phyloP scores from a whole-genome alignment of 176 grass and related monocot species.

The Poa pratensis region DNA sequence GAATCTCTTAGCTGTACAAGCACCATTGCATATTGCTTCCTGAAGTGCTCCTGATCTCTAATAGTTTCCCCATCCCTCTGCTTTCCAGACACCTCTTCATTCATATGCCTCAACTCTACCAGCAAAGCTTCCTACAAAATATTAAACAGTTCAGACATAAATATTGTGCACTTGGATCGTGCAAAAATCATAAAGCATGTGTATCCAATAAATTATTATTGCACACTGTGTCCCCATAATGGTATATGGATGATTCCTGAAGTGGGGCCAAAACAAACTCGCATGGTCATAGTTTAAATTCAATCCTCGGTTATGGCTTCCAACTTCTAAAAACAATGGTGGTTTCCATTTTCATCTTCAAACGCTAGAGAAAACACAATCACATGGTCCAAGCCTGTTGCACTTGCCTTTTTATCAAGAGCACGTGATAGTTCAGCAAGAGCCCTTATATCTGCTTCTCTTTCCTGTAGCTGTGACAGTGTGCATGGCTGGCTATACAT shows the following conservation, averaged over 20 bases:
- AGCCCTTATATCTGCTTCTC: constrained; percentile 96
- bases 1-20: constrained; percentile 94
- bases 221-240: background rate
- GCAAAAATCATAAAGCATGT: constrained; percentile 9
- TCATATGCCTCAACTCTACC: constrained; percentile 96
- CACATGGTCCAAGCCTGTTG: constrained; percentile 2
- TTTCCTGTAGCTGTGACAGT: constrained; percentile 95
- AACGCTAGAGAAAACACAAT: constrained; percentile 26
- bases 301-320: background rate
- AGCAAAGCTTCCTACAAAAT: constrained; percentile 82
- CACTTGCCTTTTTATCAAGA: constrained; percentile 87
- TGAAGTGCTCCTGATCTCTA: constrained; percentile 87
- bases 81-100: constrained; percentile 92
- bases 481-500: constrained; percentile 89
- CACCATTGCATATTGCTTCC: constrained; percentile 86
- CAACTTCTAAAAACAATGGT: background rate
- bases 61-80: constrained; percentile 79
- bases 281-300: background rate
- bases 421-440: constrained; percentile 94
- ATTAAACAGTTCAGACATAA: constrained; percentile 32
- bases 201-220: constrained; percentile 13
- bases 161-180: constrained; percentile 16
- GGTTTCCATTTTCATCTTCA: background rate
- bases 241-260: background rate
- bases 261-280: constrained; percentile 21